A percentile compares a stretch with the other conserved stretches of the same genome.
Evolutionary conservation across 2,329 filamentous ascomycete genomes (phyloP).

Genomic region (Didymella exigua): DNA sequence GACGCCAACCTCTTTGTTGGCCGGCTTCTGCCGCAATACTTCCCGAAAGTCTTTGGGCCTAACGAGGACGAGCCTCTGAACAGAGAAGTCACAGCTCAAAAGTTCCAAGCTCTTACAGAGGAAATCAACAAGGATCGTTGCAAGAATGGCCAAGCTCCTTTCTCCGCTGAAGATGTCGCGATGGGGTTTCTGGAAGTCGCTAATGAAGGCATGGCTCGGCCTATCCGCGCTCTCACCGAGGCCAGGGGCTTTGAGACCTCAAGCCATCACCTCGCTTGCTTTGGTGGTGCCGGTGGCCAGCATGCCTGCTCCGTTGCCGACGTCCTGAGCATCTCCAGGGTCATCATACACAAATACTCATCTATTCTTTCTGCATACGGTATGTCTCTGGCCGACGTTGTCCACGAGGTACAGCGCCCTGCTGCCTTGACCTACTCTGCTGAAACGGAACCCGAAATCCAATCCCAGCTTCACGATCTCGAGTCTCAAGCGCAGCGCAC

Average conservation of each 20-base stretch:
- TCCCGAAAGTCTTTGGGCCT: conserved; percentile 88
- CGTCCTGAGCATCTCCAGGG: conserved; percentile 77
- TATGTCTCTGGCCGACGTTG: conserved; percentile 76
- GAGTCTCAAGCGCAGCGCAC: neutral
- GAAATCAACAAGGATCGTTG: conserved; percentile 65
- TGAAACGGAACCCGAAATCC: neutral
- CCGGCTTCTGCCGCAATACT: conserved; percentile 80
- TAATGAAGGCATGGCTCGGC: conserved; percentile 85
- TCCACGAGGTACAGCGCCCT: conserved; percentile 1
- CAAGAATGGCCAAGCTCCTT: conserved; percentile 68
- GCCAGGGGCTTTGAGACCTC: conserved; percentile 87
- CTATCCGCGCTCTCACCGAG: conserved; percentile 85
- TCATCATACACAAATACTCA: conserved; percentile 81
- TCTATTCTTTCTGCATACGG: conserved; percentile 87
- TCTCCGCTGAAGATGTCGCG: conserved; percentile 71
- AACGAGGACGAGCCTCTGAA: conserved; percentile 81
- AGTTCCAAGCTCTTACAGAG: conserved; percentile 73
- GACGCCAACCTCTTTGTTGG: conserved; percentile 86
- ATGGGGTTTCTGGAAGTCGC: conserved; percentile 85
- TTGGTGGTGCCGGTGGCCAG: conserved; percentile 87
- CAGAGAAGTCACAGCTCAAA: conserved; percentile 69
- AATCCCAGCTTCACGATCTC: neutral
- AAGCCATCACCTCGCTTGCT: conserved; percentile 81
- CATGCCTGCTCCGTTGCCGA: conserved; percentile 87
- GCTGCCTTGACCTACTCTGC: neutral